Evolutionary conservation across 805 yeast genomes (phyloP).

Genomic region (Candida ascalaphidarum): DNA sequence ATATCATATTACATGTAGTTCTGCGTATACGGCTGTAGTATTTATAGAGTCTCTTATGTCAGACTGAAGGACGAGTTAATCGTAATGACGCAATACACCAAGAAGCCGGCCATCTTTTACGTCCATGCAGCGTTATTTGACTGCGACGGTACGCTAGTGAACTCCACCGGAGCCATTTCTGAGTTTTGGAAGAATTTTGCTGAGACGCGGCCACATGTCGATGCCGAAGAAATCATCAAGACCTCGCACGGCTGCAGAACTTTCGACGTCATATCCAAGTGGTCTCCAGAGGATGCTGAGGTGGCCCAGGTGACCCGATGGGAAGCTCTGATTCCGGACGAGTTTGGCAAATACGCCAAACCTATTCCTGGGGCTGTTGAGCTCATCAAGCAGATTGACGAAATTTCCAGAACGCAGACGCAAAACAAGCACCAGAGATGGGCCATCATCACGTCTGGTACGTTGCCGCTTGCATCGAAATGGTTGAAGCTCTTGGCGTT

Average conservation of each 20-base stretch:
- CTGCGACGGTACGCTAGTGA: constrained; percentile 81
- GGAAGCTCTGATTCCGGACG: constrained; percentile 63
- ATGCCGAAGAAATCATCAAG: constrained; percentile 62
- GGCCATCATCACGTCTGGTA: constrained; percentile 87
- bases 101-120: constrained; percentile 35
- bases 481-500: constrained; percentile 64
- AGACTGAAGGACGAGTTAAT: too few relatives aligned
- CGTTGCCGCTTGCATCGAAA: constrained; percentile 64
- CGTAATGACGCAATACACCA: too few relatives aligned
- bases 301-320: constrained; percentile 55
- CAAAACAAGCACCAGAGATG: constrained; percentile 47
- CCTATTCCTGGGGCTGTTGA: constrained; percentile 72
- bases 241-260: constrained; percentile 82
- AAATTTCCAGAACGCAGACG: constrained; percentile 34
- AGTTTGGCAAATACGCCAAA: constrained; percentile 63
- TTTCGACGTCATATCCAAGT: constrained; percentile 62
- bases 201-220: constrained; percentile 55
- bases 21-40: too few relatives aligned
- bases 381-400: constrained; percentile 46
- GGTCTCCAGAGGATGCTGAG: constrained; percentile 68
- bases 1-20: too few relatives aligned
- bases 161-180: constrained; percentile 76
- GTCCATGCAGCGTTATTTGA: constrained; percentile 58
- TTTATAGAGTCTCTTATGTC: too few relatives aligned
- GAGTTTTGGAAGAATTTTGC: constrained; percentile 76